phyloP scores from a whole-genome alignment of 805 yeast genomes.

The Wickerhamomyces strasburgensis region DNA sequence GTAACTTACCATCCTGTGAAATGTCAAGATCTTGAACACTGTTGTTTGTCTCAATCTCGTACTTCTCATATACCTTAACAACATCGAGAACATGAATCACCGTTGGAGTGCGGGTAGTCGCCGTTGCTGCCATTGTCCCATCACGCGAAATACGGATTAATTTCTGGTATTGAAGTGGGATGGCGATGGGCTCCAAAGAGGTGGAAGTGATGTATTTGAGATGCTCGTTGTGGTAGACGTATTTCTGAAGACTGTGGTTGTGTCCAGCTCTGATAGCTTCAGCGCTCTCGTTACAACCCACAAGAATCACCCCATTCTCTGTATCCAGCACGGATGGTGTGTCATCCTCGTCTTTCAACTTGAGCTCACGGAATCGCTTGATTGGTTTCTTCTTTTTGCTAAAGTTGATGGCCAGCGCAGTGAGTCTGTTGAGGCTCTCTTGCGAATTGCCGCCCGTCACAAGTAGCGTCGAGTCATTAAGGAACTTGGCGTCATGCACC shows the following conservation, averaged over 20 bases:
- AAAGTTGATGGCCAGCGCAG: constrained; percentile 62
- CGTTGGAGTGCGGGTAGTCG: constrained; percentile 67
- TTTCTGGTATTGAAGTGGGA: constrained; percentile 46
- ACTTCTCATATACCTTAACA: constrained; percentile 48
- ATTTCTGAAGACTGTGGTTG: constrained; percentile 68
- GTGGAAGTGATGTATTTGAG: constrained; percentile 61
- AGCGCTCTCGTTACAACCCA: constrained; percentile 76
- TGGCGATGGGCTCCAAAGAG: constrained; percentile 43
- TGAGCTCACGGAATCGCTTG: constrained; percentile 66
- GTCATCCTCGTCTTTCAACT: constrained; percentile 64
- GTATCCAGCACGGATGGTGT: constrained; percentile 79
- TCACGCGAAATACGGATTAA: constrained; percentile 54
- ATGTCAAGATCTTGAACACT: constrained; percentile 63
- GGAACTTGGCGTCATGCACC: constrained; percentile 71
- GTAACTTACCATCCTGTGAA: constrained; percentile 63
- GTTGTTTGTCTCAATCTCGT: constrained; percentile 51
- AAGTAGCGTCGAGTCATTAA: constrained; percentile 55
- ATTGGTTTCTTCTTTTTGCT: constrained; percentile 42
- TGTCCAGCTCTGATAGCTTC: constrained; percentile 52
- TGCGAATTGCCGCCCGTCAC: constrained; percentile 87
- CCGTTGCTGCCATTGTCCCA: constrained; percentile 61
- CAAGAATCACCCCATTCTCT: constrained; percentile 44
- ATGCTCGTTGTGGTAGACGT: constrained; percentile 61
- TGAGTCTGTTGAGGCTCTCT: constrained; percentile 52
- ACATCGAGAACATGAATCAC: constrained; percentile 60